Evolutionary conservation across 768 basidiomycete species (phyloP).

Genomic region (Naganishia friedmannii): DNA sequence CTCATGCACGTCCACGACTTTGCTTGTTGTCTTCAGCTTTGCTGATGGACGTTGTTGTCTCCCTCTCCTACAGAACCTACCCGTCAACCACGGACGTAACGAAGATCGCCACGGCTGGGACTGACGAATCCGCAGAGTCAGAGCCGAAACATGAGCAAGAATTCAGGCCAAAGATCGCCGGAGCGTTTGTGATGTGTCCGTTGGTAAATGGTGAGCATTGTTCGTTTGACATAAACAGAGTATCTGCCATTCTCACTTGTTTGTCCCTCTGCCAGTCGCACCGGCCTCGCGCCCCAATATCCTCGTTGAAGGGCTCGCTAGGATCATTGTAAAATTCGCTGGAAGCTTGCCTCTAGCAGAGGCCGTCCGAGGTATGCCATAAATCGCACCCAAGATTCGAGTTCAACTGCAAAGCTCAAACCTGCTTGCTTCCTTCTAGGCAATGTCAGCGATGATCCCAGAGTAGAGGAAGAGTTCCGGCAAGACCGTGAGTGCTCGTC

Average conservation of each 20-base stretch:
- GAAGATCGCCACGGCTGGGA: constrained; percentile 22
- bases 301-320: constrained; percentile 41
- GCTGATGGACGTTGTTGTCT: not conserved
- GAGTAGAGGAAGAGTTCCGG: constrained; percentile 52
- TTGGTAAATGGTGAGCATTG: constrained; percentile 47
- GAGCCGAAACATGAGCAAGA: constrained; percentile 32
- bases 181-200: constrained; percentile 51
- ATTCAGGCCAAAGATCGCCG: constrained; percentile 46
- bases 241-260: not conserved
- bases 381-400: not conserved
- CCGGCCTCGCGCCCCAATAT: constrained; percentile 45
- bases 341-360: constrained; percentile 47
- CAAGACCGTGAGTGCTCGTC: constrained; percentile 42
- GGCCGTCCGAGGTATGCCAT: constrained; percentile 42
- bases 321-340: constrained; percentile 43
- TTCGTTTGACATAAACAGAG: no score
- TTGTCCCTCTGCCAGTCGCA: constrained; percentile 35
- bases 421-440: constrained; percentile 32
- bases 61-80: constrained; percentile 19
- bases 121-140: not conserved
- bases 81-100: constrained; percentile 23
- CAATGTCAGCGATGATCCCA: constrained; percentile 53
- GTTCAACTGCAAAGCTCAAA: not conserved
- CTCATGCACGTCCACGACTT: constrained; percentile 24
- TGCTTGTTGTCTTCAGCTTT: not conserved